Evolutionary conservation across 2,329 filamentous ascomycete genomes (phyloP).

Genomic region (Botrytis porri): DNA sequence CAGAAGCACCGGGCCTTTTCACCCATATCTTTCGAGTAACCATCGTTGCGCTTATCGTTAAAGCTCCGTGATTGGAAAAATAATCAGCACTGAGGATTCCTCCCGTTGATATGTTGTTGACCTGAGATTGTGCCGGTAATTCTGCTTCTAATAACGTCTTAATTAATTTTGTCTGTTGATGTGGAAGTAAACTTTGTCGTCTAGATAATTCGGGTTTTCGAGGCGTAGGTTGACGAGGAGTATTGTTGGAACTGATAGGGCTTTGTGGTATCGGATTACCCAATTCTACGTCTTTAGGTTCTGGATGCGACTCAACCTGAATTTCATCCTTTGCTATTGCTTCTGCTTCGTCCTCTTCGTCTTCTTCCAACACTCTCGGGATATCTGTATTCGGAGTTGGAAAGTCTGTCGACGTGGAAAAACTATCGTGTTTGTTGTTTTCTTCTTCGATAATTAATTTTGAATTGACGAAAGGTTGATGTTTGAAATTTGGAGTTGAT

Average conservation of each 20-base stretch:
- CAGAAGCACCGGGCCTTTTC: slow-evolving; percentile 77
- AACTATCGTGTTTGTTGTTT: slow-evolving; percentile 31
- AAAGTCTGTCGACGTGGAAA: slow-evolving; percentile 32
- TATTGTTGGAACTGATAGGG: slow-evolving; percentile 9
- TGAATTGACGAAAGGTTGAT: slow-evolving; percentile 7
- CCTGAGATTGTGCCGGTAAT: slow-evolving; percentile 38
- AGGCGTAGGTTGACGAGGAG: background rate
- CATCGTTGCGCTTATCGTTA: slow-evolving; percentile 45
- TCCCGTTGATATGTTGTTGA: slow-evolving; percentile 30
- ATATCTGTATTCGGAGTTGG: slow-evolving; percentile 36
- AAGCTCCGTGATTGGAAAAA: slow-evolving; percentile 35
- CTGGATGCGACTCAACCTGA: background rate
- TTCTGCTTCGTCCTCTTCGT: slow-evolving; percentile 18
- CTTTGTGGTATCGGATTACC: slow-evolving; percentile 2
- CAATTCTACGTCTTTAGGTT: slow-evolving; percentile 17
- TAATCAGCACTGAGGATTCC: slow-evolving; percentile 27
- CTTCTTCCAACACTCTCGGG: slow-evolving; percentile 28
- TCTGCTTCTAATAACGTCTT: slow-evolving; percentile 50
- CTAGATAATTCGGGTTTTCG: slow-evolving; percentile 32
- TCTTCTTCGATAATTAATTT: slow-evolving; percentile 1
- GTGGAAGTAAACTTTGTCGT: slow-evolving; percentile 46
- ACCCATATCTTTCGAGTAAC: slow-evolving; percentile 88
- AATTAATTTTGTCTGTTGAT: slow-evolving; percentile 48
- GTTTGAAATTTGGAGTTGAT: background rate
- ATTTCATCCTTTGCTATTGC: slow-evolving; percentile 11